Conservation (phyloP, 2,329 filamentous ascomycete genomes). For the Aspergillus carbonarius region DNA sequence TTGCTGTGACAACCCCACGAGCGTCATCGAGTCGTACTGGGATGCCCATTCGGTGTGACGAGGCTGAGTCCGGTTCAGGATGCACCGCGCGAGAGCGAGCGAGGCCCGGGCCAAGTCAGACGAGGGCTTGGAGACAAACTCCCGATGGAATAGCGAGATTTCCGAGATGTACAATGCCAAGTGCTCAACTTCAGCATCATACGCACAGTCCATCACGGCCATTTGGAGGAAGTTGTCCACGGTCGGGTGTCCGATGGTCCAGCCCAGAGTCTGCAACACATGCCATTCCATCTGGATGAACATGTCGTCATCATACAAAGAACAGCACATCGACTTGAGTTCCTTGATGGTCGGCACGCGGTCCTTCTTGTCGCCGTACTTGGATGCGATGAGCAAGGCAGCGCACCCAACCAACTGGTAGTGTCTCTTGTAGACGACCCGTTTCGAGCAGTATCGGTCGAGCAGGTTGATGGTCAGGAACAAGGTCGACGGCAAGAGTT, state of each 20-base stretch:
- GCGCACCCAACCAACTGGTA: conserved; percentile 98
- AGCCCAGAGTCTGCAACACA: conserved; percentile 93
- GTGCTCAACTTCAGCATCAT: conserved; percentile 86
- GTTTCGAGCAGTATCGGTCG: conserved; percentile 95
- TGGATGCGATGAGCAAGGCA: conserved; percentile 91
- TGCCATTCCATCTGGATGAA: conserved; percentile 99
- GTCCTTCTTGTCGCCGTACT: conserved; percentile 99
- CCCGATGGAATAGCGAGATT: conserved; percentile 92
- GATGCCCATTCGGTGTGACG: conserved; percentile 72
- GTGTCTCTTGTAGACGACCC: conserved; percentile 98
- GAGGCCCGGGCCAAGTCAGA: conserved; percentile 88
- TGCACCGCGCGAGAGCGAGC: conserved; percentile 79
- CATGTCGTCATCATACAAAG: conserved; percentile 97
- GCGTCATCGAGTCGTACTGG: conserved; percentile 51
- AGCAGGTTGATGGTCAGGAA: conserved; percentile 96
- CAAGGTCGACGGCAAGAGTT: conserved; percentile 87
- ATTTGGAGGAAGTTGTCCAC: conserved; percentile 92
- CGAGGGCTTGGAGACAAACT: conserved; percentile 90
- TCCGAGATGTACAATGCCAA: conserved; percentile 94
- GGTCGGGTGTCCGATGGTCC: conserved; percentile 93
- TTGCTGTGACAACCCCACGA: conserved; percentile 64
- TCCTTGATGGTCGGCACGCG: conserved; percentile 96
- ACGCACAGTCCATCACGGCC: conserved; percentile 71
- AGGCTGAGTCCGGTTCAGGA: conserved; percentile 76
- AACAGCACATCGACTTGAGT: conserved; percentile 98